Evolutionary conservation across 2,329 filamentous ascomycete species (phyloP).

Genomic region (Bipolaris cookei): DNA sequence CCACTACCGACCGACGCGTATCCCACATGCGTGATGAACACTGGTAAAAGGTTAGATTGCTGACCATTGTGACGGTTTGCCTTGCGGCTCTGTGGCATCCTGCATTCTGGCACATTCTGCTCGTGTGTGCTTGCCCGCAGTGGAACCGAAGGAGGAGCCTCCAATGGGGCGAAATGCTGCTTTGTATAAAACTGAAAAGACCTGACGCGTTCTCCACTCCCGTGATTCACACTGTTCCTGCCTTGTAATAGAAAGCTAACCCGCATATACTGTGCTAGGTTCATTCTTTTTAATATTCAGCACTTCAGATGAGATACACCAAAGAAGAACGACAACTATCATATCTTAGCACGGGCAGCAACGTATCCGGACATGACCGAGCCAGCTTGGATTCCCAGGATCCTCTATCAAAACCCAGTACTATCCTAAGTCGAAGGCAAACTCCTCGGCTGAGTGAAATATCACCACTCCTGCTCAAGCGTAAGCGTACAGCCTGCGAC

Average conservation of each 20-base stretch:
- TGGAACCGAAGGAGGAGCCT: conserved; percentile 30
- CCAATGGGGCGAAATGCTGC: conserved; percentile 36
- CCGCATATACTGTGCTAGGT: conserved; percentile 1
- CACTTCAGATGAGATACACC: conserved; percentile 7
- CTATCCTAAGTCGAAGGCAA: not conserved
- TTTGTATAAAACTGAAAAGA: conserved; percentile 28
- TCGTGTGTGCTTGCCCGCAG: conserved; percentile 11
- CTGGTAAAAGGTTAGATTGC: conserved; percentile 47
- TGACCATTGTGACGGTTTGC: conserved; percentile 30
- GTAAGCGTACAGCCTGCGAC: conserved; percentile 18
- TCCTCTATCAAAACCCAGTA: not conserved
- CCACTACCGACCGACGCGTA: not conserved
- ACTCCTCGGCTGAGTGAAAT: conserved; percentile 15
- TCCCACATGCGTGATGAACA: conserved; percentile 30
- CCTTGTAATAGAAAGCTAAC: not conserved
- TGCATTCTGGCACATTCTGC: conserved; percentile 10
- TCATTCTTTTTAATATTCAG: not conserved
- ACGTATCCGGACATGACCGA: not conserved
- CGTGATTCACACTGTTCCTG: not conserved
- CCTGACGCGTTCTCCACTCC: conserved; percentile 16
- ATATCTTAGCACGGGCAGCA: not conserved
- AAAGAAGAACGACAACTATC: not conserved
- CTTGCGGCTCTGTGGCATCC: conserved; percentile 9
- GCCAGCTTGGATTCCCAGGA: not conserved
- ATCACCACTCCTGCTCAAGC: conserved; percentile 36